A percentile compares a stretch with the other conserved stretches of the same genome.
These are phyloP conservation scores for Iberis pinnata DNA, from an alignment of 345 rosid species.

Conservation along the genomic window DNA sequence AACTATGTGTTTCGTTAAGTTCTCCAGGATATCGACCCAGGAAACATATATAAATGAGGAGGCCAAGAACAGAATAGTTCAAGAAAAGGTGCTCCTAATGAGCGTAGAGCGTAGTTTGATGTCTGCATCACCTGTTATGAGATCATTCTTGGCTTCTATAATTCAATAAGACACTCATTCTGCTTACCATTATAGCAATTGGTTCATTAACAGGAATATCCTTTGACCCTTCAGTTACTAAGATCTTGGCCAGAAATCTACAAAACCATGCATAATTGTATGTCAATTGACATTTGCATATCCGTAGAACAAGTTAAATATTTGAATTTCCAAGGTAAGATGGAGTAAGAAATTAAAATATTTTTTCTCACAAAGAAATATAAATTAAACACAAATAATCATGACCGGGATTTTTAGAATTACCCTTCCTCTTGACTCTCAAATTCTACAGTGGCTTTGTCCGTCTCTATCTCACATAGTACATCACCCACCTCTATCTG, in stretches of 20 bases:
- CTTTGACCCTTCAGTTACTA: conserved; percentile 83
- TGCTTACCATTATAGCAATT: conserved; percentile 75
- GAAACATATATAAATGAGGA: conserved; percentile 22
- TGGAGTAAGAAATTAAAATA: neutral
- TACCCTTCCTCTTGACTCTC: conserved; percentile 98
- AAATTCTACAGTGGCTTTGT: conserved; percentile 90
- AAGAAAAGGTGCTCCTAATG: conserved; percentile 5
- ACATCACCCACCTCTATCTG: conserved; percentile 95
- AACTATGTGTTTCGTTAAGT: conserved; percentile 1
- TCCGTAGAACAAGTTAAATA: neutral
- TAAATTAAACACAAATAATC: conserved; percentile 14
- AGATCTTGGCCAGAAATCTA: conserved; percentile 85
- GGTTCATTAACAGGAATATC: conserved; percentile 86
- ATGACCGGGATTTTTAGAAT: conserved; percentile 14
- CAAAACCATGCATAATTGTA: conserved; percentile 26
- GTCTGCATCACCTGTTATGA: conserved; percentile 9
- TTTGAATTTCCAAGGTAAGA: conserved; percentile 10
- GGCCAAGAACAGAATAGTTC: conserved; percentile 9
- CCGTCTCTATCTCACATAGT: conserved; percentile 93
- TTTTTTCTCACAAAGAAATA: too few relatives aligned
- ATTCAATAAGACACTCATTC: conserved; percentile 9
- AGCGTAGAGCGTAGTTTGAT: neutral
- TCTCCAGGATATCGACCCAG: conserved; percentile 6
- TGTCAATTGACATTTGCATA: conserved; percentile 18
- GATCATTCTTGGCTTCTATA: conserved; percentile 10